Evolutionary conservation across 139 green algal genomes (phyloP), one percentile per base, ranked within the genome.

Genomic region (Auxenochlorella protothecoides): DNA sequence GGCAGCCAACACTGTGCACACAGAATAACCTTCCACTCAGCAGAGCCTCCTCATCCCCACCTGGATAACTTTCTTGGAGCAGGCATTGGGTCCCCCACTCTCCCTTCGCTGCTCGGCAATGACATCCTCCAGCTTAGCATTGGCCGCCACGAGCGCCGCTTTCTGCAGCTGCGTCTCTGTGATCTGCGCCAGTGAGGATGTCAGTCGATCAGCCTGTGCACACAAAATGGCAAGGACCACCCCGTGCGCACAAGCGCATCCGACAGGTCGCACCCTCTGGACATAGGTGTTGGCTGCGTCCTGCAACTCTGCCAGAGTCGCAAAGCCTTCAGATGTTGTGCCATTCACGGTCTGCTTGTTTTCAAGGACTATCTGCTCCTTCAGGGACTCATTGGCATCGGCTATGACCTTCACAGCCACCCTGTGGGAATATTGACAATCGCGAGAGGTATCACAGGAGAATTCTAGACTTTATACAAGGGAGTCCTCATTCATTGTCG

Each of bases 341-440:
- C 88, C 88, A 27, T 81, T 77, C 5, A 93, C 84, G 68, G 84
- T 92, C 75, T 93, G 94, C 72, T 92, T 95, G 75, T 96, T 97
- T 71, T 95, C 90, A 53, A 96, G 71, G 66, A 93, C 73, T 71
- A 97, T 72, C 66, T 96, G 89, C 73, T 96, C 88, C 78, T 96
- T 96, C 3, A 97, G 82, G 72, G 86, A 78, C 60, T 84, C 76
- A 79, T 97, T 96, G 69, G 96, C 85, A 0, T 70, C 70, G 1
- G 85, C 75, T 3, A 97, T 80, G 74, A 91, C 91, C 5, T 93
- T 85, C 16, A 96, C 92, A 6, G 89, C 86, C 55, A 85, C 76
- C 78, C 87, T 65, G 12, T 70, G 65, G 12, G 12, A 13, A 13
- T 70, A 59, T 12, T 13, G 65, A 70, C 52, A 13, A 65, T 12